A percentile compares a stretch with the other conserved stretches of the same genome.
Evolutionary conservation across 495 filamentous ascomycete genomes (phyloP).

Genomic region (Staphylotrichum longicolle): DNA sequence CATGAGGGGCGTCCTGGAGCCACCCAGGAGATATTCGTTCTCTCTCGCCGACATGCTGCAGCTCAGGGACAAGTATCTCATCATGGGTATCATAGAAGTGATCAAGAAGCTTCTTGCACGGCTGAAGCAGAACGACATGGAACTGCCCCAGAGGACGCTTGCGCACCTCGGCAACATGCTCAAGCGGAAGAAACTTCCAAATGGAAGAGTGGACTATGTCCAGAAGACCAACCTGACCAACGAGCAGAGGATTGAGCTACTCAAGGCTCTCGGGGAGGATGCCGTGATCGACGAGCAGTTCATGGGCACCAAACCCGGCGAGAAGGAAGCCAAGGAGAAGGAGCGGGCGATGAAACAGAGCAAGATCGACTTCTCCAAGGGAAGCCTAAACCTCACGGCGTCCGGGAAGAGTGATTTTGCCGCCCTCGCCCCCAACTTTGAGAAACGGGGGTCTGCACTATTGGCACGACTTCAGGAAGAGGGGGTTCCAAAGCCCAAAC

Average conservation of each 20-base stretch:
- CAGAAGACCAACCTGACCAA: conserved; percentile 69
- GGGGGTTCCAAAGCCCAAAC: conserved; percentile 22
- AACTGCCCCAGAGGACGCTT: conserved; percentile 59
- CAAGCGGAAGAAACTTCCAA: conserved; percentile 31
- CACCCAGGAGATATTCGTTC: conserved; percentile 62
- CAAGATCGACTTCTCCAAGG: conserved; percentile 59
- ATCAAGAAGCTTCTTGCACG: conserved; percentile 68
- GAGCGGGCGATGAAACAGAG: conserved; percentile 59
- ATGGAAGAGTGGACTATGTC: conserved; percentile 43
- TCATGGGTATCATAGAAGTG: conserved; percentile 64
- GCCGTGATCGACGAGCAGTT: conserved; percentile 50
- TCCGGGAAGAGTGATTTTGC: conserved; percentile 44
- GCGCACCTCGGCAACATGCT: conserved; percentile 59
- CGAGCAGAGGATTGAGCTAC: conserved; percentile 77
- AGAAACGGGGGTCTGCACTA: conserved; percentile 38
- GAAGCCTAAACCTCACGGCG: conserved; percentile 3
- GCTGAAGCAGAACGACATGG: conserved; percentile 66
- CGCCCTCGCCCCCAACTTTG: conserved; percentile 37
- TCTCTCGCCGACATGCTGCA: conserved; percentile 79
- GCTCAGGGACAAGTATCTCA: conserved; percentile 79
- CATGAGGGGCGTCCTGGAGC: conserved; percentile 56
- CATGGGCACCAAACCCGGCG: conserved; percentile 49
- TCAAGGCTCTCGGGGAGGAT: conserved; percentile 75
- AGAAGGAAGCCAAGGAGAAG: conserved; percentile 42
- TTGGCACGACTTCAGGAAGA: conserved; percentile 17